Percentiles rank a stretch among this genome's conserved stretches.
Conservation (phyloP, 495 filamentous ascomycete genomes). For the Aspergillus asperescens region DNA sequence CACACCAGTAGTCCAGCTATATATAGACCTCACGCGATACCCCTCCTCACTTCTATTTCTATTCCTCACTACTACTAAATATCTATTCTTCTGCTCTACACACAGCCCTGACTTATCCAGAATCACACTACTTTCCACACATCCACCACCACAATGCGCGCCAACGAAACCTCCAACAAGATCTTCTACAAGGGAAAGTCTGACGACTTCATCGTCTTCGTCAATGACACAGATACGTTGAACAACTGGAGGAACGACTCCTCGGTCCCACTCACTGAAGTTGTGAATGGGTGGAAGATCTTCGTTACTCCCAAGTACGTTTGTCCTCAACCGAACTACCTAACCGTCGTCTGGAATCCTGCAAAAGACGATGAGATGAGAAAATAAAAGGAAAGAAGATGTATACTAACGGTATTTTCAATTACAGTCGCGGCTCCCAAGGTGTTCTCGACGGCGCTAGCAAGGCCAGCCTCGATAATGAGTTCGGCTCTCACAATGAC, state of each 20-base stretch:
- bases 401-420: neutral
- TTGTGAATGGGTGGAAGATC: slow-evolving; percentile 85
- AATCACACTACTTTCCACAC: neutral
- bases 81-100: neutral
- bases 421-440: slow-evolving; percentile 73
- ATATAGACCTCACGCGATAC: slow-evolving; percentile 9
- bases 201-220: slow-evolving; percentile 89
- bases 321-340: neutral
- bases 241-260: slow-evolving; percentile 81
- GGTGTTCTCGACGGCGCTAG: slow-evolving; percentile 72
- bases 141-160: slow-evolving; percentile 63
- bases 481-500: slow-evolving; percentile 76
- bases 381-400: neutral
- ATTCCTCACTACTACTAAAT: neutral
- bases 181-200: slow-evolving; percentile 84
- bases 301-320: slow-evolving; percentile 87
- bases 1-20: neutral
- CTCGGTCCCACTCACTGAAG: slow-evolving; percentile 70
- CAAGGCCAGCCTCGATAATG: slow-evolving; percentile 66
- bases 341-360: neutral
- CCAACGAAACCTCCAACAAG: slow-evolving; percentile 68
- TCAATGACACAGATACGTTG: slow-evolving; percentile 65
- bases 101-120: neutral
- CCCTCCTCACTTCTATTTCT: neutral
- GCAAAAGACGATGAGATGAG: no score